phyloP scores from a whole-genome alignment of 805 yeast genomes.

The Teunomyces gatunensis region DNA sequence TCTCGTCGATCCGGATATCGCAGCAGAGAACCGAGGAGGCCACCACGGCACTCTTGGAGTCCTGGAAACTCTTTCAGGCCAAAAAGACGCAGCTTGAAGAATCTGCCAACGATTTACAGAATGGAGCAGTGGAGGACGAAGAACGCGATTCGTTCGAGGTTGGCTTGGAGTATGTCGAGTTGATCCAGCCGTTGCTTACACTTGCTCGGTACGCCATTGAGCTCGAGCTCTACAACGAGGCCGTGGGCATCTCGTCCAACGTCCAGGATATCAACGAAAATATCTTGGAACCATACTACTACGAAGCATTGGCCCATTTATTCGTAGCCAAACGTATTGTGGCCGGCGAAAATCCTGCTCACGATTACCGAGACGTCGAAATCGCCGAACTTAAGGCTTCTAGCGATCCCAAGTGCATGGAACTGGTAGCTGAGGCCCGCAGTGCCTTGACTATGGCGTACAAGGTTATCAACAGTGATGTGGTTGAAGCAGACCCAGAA shows the following conservation, averaged over 20 bases:
- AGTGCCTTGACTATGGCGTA: constrained; percentile 45
- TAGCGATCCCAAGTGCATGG: constrained; percentile 25
- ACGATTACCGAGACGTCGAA: constrained; percentile 42
- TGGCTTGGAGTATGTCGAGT: constrained; percentile 56
- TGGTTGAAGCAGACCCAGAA: constrained; percentile 55
- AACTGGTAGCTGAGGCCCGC: constrained; percentile 38
- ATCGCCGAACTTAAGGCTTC: constrained; percentile 17
- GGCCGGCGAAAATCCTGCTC: constrained; percentile 7
- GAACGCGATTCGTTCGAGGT: constrained; percentile 43
- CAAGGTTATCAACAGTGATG: constrained; percentile 38
- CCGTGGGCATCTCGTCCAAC: constrained; percentile 60
- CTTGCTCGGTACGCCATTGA: constrained; percentile 77
- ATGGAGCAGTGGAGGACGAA: constrained; percentile 14
- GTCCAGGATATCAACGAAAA: constrained; percentile 81
- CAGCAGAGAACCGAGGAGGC: constrained; percentile 81
- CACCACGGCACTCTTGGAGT: constrained; percentile 53
- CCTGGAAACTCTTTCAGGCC: constrained; percentile 68
- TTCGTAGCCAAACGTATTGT: constrained; percentile 35
- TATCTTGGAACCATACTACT: constrained; percentile 75
- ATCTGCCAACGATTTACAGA: constrained; percentile 22
- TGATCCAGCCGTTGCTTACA: constrained; percentile 70
- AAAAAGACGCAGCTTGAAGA: constrained; percentile 51
- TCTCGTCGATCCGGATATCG: constrained; percentile 86
- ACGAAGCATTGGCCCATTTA: constrained; percentile 75
- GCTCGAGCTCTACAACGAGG: constrained; percentile 65